A percentile compares a stretch with the other conserved stretches of the same genome.
phyloP scores from a whole-genome alignment of 1,139 yeast species.

The Pichia sp. region DNA sequence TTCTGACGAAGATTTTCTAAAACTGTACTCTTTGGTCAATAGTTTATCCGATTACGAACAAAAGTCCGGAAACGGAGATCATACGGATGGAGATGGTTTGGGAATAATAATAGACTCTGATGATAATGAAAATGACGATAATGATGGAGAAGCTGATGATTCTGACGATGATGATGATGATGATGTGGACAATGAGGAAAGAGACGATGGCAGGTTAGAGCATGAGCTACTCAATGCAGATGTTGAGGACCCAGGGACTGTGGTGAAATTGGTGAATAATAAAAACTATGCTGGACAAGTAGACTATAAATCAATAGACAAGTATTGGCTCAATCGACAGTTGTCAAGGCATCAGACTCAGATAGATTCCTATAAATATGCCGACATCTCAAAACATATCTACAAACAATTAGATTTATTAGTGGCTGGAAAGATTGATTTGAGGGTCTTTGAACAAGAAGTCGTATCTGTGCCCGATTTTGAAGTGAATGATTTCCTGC shows the following conservation, averaged over 20 bases:
- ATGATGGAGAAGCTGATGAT: slow-evolving; percentile 26
- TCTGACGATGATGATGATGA: slow-evolving; percentile 20
- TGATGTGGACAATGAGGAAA: neutral
- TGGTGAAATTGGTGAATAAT: slow-evolving; percentile 16
- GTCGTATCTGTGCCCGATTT: slow-evolving; percentile 48
- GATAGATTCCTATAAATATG: slow-evolving; percentile 35
- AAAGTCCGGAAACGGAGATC: slow-evolving; percentile 27
- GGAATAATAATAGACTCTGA: slow-evolving; percentile 45
- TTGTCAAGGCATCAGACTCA: slow-evolving; percentile 33
- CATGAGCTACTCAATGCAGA: slow-evolving; percentile 12
- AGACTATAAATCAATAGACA: slow-evolving; percentile 37
- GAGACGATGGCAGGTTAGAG: slow-evolving; percentile 11
- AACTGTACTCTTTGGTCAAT: slow-evolving; percentile 47
- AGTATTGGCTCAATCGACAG: slow-evolving; percentile 47
- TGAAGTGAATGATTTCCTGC: slow-evolving; percentile 48
- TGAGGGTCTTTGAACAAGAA: slow-evolving; percentile 47
- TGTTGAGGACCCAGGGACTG: slow-evolving; percentile 19
- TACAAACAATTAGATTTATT: slow-evolving; percentile 34
- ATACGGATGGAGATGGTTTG: slow-evolving; percentile 32
- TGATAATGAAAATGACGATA: slow-evolving; percentile 33
- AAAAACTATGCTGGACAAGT: slow-evolving; percentile 10
- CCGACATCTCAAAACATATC: slow-evolving; percentile 26
- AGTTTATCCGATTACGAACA: slow-evolving; percentile 53
- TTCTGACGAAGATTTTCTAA: slow-evolving; percentile 46
- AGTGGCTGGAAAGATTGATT: slow-evolving; percentile 32